A percentile compares a stretch with the other conserved stretches of the same genome.
Evolutionary conservation across 148 eudicot species (phyloP).

Genomic region (Rheum nobile): DNA sequence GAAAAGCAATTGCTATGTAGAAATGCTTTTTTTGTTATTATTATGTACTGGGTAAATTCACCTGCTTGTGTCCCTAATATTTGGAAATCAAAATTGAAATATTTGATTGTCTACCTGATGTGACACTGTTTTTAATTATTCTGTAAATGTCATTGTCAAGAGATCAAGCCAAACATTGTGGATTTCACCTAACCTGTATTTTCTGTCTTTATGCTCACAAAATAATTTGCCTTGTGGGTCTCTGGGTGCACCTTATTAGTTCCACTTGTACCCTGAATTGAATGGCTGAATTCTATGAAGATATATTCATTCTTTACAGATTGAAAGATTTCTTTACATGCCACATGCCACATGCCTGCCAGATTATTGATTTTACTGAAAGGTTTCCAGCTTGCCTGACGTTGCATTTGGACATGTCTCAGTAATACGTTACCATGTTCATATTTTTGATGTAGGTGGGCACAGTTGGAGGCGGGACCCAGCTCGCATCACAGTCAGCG

Average conservation of each 20-base stretch:
- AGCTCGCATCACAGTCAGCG: conserved; percentile 70
- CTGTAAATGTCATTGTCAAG: not conserved
- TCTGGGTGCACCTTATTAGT: not conserved
- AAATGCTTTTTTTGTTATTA: not conserved
- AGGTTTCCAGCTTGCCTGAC: not conserved
- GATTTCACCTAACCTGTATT: not conserved
- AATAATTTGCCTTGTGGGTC: not conserved
- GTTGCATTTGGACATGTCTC: not conserved
- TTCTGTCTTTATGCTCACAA: not conserved
- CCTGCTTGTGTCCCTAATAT: not conserved
- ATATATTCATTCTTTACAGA: not conserved
- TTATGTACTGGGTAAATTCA: not conserved
- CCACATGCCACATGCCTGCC: not conserved
- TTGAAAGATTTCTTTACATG: not conserved
- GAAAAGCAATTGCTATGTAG: not conserved
- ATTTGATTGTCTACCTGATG: not conserved
- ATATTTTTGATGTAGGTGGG: conserved; percentile 40
- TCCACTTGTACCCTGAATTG: not conserved
- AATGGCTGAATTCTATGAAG: not conserved
- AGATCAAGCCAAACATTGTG: not conserved
- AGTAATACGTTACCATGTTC: not conserved
- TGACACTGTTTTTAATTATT: not conserved
- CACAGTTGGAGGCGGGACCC: conserved; percentile 83
- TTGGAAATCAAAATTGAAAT: not conserved
- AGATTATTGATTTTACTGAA: not conserved